Percentiles rank a stretch among this genome's conserved stretches.
phyloP scores from a whole-genome alignment of 192 early-diverging fungal species.

The Pecoramyces ruminantium region DNA sequence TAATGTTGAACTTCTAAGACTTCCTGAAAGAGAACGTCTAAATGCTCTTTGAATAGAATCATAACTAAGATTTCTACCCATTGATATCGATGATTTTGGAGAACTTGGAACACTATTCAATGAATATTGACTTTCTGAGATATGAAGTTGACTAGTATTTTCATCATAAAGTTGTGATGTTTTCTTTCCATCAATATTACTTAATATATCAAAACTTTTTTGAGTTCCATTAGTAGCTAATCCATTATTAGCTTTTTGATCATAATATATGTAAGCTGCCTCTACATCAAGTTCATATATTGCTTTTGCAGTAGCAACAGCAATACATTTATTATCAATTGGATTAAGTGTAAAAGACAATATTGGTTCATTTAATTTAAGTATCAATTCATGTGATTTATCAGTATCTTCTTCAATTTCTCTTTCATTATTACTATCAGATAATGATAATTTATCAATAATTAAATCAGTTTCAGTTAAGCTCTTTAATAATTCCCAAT shows the following conservation, averaged over 20 bases:
- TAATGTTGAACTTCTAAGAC: conserved; percentile 1
- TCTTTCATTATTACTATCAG: not conserved
- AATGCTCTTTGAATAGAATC: conserved; percentile 42
- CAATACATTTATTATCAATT: conserved; percentile 38
- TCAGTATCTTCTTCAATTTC: not conserved
- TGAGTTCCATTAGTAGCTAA: not conserved
- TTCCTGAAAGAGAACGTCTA: conserved; percentile 19
- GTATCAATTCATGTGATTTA: not conserved
- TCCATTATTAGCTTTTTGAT: conserved; percentile 11
- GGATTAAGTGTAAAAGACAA: conserved; percentile 26
- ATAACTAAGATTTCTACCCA: conserved; percentile 24
- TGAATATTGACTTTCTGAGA: conserved; percentile 6
- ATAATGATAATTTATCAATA: not conserved
- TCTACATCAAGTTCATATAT: conserved; percentile 55
- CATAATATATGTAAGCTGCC: conserved; percentile 16
- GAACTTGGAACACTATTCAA: not conserved
- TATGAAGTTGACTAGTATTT: not conserved
- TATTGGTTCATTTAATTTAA: not conserved
- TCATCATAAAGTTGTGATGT: not conserved
- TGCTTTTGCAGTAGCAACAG: conserved; percentile 39
- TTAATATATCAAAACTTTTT: not conserved
- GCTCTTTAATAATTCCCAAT: not conserved
- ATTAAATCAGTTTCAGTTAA: not conserved
- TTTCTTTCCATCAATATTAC: conserved; percentile 8
- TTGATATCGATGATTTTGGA: not conserved